These are phyloP conservation scores for Annulohypoxylon stygium DNA, from an alignment of 495 filamentous ascomycete genomes.

Conservation along the genomic window DNA sequence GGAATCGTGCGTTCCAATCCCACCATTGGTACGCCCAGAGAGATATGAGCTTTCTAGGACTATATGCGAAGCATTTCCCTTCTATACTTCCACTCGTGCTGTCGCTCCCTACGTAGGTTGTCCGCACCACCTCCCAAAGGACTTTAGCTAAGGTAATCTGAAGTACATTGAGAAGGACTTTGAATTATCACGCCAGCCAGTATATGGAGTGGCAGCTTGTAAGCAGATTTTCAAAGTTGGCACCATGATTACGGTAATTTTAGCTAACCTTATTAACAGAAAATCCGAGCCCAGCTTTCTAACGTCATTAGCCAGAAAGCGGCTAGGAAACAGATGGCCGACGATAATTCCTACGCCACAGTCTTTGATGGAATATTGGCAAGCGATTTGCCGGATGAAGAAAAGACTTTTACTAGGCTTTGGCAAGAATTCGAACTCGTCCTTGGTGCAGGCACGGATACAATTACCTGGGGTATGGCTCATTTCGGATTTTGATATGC, in stretches of 20 bases:
- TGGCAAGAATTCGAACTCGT: conserved; percentile 58
- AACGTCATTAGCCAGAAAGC: background rate
- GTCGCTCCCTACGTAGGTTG: conserved; percentile 29
- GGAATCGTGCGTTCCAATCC: conserved; percentile 11
- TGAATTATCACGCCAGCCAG: background rate
- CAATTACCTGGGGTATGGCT: conserved; percentile 52
- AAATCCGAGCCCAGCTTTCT: background rate
- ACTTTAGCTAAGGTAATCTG: conserved; percentile 8
- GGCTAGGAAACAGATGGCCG: background rate
- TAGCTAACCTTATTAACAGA: background rate
- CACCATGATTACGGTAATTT: too few relatives aligned
- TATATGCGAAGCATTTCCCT: conserved; percentile 4
- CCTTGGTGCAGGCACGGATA: conserved; percentile 60
- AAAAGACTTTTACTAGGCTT: conserved; percentile 53
- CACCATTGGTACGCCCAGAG: background rate
- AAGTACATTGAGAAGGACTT: conserved; percentile 13
- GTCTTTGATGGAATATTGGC: conserved; percentile 58
- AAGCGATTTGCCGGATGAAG: conserved; percentile 56
- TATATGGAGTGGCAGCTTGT: conserved; percentile 9
- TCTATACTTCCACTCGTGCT: conserved; percentile 6
- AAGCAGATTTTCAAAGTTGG: background rate
- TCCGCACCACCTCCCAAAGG: background rate
- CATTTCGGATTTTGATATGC: conserved; percentile 48
- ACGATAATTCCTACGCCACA: conserved; percentile 29
- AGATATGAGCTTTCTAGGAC: background rate